Conservation (phyloP, 371 early-diverging fungal species). For the Apophysomyces variabilis region DNA sequence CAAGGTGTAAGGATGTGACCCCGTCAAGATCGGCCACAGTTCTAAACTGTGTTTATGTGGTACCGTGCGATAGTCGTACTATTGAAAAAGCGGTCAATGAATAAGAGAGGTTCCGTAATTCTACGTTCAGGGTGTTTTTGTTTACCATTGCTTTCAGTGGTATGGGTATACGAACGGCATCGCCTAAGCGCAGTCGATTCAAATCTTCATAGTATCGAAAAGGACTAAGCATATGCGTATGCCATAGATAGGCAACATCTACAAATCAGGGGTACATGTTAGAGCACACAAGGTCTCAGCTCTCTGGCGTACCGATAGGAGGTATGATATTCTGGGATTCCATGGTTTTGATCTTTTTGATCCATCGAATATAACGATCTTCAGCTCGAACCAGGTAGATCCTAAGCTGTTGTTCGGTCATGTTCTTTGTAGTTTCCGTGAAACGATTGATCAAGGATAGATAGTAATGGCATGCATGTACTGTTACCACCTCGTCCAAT, state of each 20-base stretch:
- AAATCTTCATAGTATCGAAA: conserved; percentile 48
- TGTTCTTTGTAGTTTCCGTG: neutral
- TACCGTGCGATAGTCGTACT: too few species aligned
- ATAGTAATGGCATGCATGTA: conserved; percentile 17
- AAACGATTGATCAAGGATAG: conserved; percentile 24
- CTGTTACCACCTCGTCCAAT: conserved; percentile 15
- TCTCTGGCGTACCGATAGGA: neutral
- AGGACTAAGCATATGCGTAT: conserved; percentile 45
- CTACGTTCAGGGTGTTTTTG: neutral
- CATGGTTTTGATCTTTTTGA: neutral
- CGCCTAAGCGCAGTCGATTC: conserved; percentile 23
- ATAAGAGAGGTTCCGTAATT: neutral
- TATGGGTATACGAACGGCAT: neutral
- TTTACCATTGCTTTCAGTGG: conserved; percentile 13
- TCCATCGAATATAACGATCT: conserved; percentile 14
- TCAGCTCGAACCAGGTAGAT: conserved; percentile 20
- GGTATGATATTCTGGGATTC: neutral
- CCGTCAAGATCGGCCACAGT: too few species aligned
- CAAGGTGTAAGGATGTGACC: too few species aligned
- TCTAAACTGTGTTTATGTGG: too few species aligned
- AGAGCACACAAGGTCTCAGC: conserved; percentile 13
- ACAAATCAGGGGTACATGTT: neutral
- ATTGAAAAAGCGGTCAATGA: neutral
- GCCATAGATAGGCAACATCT: conserved; percentile 52
- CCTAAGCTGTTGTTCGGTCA: neutral